These are phyloP conservation scores for Castanospermum australe DNA, from an alignment of 306 rosid genomes.

Conservation along the genomic window DNA sequence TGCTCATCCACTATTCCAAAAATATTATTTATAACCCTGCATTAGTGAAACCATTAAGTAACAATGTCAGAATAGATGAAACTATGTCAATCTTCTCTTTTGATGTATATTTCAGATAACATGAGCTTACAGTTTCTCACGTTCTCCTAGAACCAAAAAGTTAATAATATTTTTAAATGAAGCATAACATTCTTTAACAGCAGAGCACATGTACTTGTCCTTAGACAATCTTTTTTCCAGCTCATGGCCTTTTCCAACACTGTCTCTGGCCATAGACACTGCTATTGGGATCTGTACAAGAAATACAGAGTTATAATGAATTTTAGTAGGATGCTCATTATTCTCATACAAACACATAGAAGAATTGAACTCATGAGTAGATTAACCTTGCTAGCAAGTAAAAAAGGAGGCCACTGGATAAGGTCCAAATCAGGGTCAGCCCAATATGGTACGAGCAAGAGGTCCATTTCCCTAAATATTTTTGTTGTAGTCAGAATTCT, in stretches of 20 bases:
- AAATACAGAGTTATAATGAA: conserved; percentile 6
- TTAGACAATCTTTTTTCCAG: conserved; percentile 69
- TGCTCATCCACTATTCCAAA: conserved; percentile 64
- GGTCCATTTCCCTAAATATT: conserved; percentile 83
- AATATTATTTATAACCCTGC: conserved; percentile 71
- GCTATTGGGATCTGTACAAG: conserved; percentile 85
- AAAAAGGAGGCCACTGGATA: conserved; percentile 97
- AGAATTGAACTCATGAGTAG: conserved; percentile 16
- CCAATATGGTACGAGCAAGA: conserved; percentile 86
- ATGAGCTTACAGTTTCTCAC: conserved; percentile 65
- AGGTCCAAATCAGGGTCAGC: conserved; percentile 73
- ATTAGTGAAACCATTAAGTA: conserved; percentile 31
- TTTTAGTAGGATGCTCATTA: conserved; percentile 21
- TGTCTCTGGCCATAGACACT: conserved; percentile 90
- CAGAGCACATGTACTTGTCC: conserved; percentile 81
- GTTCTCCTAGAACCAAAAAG: conserved; percentile 68
- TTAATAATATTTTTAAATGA: conserved; percentile 69
- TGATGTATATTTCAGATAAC: conserved; percentile 10
- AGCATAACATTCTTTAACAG: conserved; percentile 81
- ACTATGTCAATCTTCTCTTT: background rate
- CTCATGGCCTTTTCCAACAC: conserved; percentile 67
- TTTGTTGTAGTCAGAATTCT: conserved; percentile 20
- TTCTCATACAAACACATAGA: background rate
- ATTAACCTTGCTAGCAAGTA: conserved; percentile 96
- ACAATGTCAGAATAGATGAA: conserved; percentile 20